Conservation (phyloP, 768 basidiomycete species). For the Baorangia bicolor region DNA sequence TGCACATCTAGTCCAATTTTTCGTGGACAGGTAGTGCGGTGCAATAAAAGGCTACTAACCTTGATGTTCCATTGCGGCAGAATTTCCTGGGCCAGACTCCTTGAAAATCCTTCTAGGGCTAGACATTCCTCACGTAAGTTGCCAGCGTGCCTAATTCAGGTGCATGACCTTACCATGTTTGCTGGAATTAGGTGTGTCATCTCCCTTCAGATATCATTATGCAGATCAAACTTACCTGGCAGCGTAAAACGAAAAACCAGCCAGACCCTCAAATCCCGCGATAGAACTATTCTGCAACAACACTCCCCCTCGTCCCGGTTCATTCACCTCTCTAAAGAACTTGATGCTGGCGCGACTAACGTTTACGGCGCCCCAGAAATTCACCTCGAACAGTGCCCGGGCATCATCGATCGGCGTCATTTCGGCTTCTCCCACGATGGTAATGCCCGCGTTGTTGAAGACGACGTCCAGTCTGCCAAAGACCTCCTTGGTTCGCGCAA, state of each 20-base stretch:
- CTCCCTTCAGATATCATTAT: constrained; percentile 11
- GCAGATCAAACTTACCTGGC: constrained; percentile 12
- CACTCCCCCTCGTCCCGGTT: constrained; percentile 32
- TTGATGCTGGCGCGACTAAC: constrained; percentile 27
- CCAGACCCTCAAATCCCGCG: constrained; percentile 22
- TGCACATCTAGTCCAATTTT: constrained; percentile 14
- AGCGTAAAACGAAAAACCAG: constrained; percentile 16
- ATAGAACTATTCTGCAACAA: constrained; percentile 37
- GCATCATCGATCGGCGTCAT: constrained; percentile 17
- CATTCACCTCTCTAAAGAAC: constrained; percentile 37
- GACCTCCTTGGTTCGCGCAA: constrained; percentile 2
- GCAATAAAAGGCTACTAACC: not conserved
- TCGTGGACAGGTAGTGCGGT: not conserved
- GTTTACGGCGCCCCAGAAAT: constrained; percentile 29
- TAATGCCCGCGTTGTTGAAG: constrained; percentile 22
- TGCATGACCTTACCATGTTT: constrained; percentile 17
- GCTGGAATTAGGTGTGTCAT: not conserved
- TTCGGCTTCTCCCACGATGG: constrained; percentile 25
- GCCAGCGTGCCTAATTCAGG: not conserved
- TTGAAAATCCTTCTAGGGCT: constrained; percentile 37
- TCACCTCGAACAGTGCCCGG: constrained; percentile 24
- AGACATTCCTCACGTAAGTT: not conserved
- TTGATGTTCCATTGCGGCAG: constrained; percentile 43
- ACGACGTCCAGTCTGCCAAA: constrained; percentile 19
- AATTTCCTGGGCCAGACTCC: constrained; percentile 36